Base-by-base conservation (phyloP, 495 filamentous ascomycete genomes). In the Podospora comata region DNA sequence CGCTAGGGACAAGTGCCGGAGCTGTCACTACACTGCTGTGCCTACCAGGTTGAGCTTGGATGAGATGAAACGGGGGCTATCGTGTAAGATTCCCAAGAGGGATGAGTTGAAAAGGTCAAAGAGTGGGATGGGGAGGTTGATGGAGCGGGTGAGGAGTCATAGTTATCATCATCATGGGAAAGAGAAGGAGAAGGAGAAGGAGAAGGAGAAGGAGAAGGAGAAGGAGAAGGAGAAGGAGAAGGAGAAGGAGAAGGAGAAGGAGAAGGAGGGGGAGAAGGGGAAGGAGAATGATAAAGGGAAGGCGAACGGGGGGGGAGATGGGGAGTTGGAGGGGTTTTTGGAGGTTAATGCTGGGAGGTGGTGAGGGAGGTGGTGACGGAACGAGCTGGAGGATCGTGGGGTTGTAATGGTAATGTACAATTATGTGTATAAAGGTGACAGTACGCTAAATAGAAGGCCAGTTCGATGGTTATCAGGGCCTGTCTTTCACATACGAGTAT, bases 301-400 rank as follows among this genome's bases (percentile, higher is more conserved):
- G 26, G n/a, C 4, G 18, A 26, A 61, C 3, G 27, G 59, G 4
- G 59, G 27, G 13, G 23, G 28, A 0, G 59, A 61, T 28, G 59
- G 28, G 28, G 59, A 27, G 5, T n/a, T 61, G 27, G 27, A 61
- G 23, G 28, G 27, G 27, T 61, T 61, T 61, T 26, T 61, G 59
- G 26, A 61, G 19, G 59, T 18, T 27, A 61, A 61, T 61, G 59
- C 28, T 28, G 59, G 59, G 59, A 61, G 59, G 23, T 61, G 59
- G 59, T 61, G 27, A 58, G 39, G 13, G 13, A 13, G 11, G 39
- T 48, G 39, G 15, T 48, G 39, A 11, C 1, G 2, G 39, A 16
- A 11, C 0, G 9, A 48, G 7, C 9, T 18, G 0, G 13, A 48
- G 13, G 9, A 13, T 48, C 9, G 9, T 13, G 7, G 7, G 39